phyloP scores from a whole-genome alignment of 2,329 filamentous ascomycete species.

The Didymella pinodella region DNA sequence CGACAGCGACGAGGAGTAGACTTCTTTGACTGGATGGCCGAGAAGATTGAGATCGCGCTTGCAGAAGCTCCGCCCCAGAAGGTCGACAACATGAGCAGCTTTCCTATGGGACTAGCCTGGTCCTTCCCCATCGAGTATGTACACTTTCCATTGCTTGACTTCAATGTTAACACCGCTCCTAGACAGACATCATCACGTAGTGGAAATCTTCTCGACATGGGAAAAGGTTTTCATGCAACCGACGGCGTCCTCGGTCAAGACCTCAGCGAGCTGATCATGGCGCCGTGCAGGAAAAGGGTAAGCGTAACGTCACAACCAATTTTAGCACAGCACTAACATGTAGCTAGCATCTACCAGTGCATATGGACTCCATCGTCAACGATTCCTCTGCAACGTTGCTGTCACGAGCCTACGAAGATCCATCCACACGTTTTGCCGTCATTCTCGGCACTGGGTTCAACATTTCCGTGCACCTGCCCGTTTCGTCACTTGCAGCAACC shows the following conservation, averaged over 20 bases:
- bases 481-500: constrained; percentile 59
- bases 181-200: constrained; percentile 66
- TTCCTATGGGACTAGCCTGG: constrained; percentile 70
- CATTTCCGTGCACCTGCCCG: constrained; percentile 68
- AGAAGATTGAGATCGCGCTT: constrained; percentile 64
- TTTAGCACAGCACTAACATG: constrained; percentile 25
- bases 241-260: constrained; percentile 67
- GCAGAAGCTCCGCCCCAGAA: constrained; percentile 49
- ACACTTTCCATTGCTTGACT: background rate
- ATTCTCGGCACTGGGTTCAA: constrained; percentile 73
- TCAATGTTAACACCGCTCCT: constrained; percentile 23
- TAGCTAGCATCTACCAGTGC: constrained; percentile 60
- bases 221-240: constrained; percentile 69
- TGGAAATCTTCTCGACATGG: constrained; percentile 68
- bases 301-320: constrained; percentile 22
- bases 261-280: constrained; percentile 66
- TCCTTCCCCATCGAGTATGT: constrained; percentile 69
- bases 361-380: constrained; percentile 69
- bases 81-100: constrained; percentile 49
- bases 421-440: constrained; percentile 67
- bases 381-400: constrained; percentile 69
- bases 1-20: constrained; percentile 62
- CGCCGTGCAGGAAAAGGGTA: constrained; percentile 62
- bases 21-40: constrained; percentile 74
- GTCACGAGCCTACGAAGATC: constrained; percentile 68